Percentiles rank a stretch among this genome's conserved stretches.
phyloP scores from a whole-genome alignment of 2,329 filamentous ascomycete species.

The Claviceps maximensis region DNA sequence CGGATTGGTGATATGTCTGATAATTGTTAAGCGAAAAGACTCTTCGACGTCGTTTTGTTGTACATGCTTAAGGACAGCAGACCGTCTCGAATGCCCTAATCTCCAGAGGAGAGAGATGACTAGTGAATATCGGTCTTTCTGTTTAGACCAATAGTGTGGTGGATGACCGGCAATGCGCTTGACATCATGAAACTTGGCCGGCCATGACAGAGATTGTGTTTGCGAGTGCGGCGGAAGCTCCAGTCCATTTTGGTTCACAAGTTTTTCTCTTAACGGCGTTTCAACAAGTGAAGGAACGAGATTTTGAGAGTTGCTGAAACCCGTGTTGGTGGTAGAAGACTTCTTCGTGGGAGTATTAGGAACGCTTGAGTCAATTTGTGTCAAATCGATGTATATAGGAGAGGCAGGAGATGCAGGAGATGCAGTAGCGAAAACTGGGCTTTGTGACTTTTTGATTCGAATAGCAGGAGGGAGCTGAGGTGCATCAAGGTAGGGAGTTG shows the following conservation, averaged over 20 bases:
- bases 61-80: slow-evolving; percentile 13
- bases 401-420: slow-evolving; percentile 9
- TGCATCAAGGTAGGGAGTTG: not conserved
- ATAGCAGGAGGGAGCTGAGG: not conserved
- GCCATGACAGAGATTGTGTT: not conserved
- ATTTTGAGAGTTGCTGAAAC: slow-evolving; percentile 15
- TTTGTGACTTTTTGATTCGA: not conserved
- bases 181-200: slow-evolving; percentile 3
- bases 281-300: not conserved
- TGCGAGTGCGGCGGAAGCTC: not conserved
- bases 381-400: slow-evolving; percentile 21
- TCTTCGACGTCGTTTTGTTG: slow-evolving; percentile 10
- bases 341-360: slow-evolving; percentile 6
- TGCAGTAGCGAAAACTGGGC: slow-evolving; percentile 1
- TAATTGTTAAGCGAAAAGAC: slow-evolving; percentile 4
- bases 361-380: slow-evolving; percentile 10
- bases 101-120: slow-evolving; percentile 18
- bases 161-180: slow-evolving; percentile 10
- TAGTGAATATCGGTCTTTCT: slow-evolving; percentile 17
- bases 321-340: not conserved
- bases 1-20: slow-evolving; percentile 7
- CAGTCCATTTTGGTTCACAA: not conserved
- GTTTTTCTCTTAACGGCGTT: not conserved
- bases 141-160: slow-evolving; percentile 14
- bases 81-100: slow-evolving; percentile 16